Conservation (phyloP, 2,329 filamentous ascomycete genomes). For the Fusarium citri region DNA sequence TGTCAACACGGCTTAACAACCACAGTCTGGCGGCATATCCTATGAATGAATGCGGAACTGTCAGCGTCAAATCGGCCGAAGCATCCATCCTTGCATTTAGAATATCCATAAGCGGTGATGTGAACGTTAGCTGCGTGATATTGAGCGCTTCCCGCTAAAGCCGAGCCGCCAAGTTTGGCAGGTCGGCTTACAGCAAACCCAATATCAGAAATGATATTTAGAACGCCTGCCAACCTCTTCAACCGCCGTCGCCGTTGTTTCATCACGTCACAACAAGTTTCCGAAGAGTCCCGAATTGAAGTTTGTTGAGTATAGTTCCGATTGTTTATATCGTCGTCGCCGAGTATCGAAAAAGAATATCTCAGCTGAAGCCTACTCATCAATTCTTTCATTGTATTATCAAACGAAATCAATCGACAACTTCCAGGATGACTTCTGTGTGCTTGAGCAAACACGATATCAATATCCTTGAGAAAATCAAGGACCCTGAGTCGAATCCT, state of each 20-base stretch:
- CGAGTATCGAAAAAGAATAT: conserved; percentile 1
- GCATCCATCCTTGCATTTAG: conserved; percentile 13
- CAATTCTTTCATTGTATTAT: neutral
- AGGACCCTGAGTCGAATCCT: conserved; percentile 73
- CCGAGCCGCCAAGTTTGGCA: conserved; percentile 28
- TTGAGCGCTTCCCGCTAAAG: conserved; percentile 30
- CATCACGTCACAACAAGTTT: conserved; percentile 13
- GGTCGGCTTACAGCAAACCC: conserved; percentile 22
- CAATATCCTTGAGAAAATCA: conserved; percentile 74
- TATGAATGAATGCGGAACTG: conserved; percentile 37
- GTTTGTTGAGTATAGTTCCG: neutral
- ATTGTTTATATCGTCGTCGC: conserved; percentile 1
- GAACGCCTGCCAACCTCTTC: conserved; percentile 16
- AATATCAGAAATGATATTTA: conserved; percentile 31
- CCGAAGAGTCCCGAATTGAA: conserved; percentile 8
- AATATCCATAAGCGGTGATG: conserved; percentile 16
- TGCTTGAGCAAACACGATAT: conserved; percentile 68
- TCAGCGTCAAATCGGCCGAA: conserved; percentile 33
- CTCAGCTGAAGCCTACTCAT: conserved; percentile 1
- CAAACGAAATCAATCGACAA: conserved; percentile 11
- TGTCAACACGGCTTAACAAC: conserved; percentile 34
- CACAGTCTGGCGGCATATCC: conserved; percentile 9
- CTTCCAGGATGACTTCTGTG: conserved; percentile 58
- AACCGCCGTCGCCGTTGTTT: conserved; percentile 18
- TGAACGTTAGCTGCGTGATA: conserved; percentile 14